Base-by-base conservation (phyloP, 1,284 basidiomycete genomes). In the Acaromyces ingoldii region DNA sequence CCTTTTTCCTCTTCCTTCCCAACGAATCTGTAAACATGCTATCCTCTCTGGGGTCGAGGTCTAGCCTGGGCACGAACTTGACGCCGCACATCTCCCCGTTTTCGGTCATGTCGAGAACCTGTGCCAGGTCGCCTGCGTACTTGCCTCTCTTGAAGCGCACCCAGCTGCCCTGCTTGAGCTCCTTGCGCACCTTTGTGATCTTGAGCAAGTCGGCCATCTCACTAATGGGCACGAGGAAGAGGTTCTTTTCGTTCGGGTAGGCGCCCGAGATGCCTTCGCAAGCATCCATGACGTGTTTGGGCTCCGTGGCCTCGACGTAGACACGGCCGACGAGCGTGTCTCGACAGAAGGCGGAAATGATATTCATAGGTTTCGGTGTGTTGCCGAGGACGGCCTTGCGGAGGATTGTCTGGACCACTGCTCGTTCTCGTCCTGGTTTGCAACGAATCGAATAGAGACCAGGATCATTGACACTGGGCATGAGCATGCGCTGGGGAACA, bases 181-280 rank as follows among this genome's bases (percentile, higher is more conserved):
- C 87, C 51, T 87, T 79, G 62, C 91, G 89, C 71, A 91, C 88
- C 78, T 93, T 92, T 80, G 92, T 95, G 69, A 96, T 95, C 74
- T 90, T 89, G 62, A 98, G 81, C 29, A 98, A 79, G 59, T 89
- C 91, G 5, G 92, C 90, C 93, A 98, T 98, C 80, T 99, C 93
- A 65, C 96, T 90, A 60, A 97, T 92, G 6, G 92, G 92, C 1
- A 98, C 91, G 34, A 97, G 83, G 36, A 84, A 82, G 58, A 91
- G 83, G 17, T 87, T 87, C 26, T 58, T 58, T 31, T 62, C 60
- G 48, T 86, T 85, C 3, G 62, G 63, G 77, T 91, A 98, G 48
- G 93, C 85, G 50, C 92, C 93, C 48, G 97, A 89, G 38, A 98
- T 85, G 29, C 92, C 93, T 52, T 84, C 82, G 72, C 89, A 84